These are phyloP conservation scores for Rostrohypoxylon terebratum DNA, from an alignment of 495 filamentous ascomycete species.

Conservation along the genomic window DNA sequence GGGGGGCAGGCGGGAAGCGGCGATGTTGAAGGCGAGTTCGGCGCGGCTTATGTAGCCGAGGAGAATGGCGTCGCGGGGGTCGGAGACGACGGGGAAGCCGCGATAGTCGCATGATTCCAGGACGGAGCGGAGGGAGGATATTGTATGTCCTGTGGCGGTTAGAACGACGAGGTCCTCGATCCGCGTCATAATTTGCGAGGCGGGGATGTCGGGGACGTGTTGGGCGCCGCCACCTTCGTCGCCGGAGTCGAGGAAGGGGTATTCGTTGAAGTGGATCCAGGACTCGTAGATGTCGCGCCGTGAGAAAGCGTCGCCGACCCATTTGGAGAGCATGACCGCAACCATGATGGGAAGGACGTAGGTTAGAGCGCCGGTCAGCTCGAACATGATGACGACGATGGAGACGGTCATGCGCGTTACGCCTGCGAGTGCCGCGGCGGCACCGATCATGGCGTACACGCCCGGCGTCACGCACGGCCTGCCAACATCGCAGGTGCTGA, in stretches of 20 bases:
- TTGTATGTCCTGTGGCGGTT: constrained; percentile 87
- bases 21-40: constrained; percentile 85
- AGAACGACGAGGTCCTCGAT: constrained; percentile 91
- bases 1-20: constrained; percentile 67
- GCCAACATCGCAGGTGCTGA: constrained; percentile 86
- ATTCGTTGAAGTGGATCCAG: constrained; percentile 97
- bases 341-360: constrained; percentile 99
- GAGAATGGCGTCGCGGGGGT: constrained; percentile 77
- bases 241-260: constrained; percentile 94
- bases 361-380: constrained; percentile 93
- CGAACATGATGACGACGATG: constrained; percentile 99
- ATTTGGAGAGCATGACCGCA: constrained; percentile 98
- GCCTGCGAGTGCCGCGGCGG: constrained; percentile 93
- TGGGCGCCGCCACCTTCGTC: constrained; percentile 73
- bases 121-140: constrained; percentile 75
- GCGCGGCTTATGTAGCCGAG: constrained; percentile 95
- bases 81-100: constrained; percentile 90
- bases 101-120: constrained; percentile 81
- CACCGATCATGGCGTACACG: constrained; percentile 95
- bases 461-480: constrained; percentile 92
- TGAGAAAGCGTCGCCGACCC: constrained; percentile 97
- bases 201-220: constrained; percentile 82
- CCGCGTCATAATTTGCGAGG: constrained; percentile 87
- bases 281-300: constrained; percentile 96
- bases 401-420: constrained; percentile 98